Evolutionary conservation across 2,329 filamentous ascomycete genomes (phyloP), one percentile per base, ranked within the genome.

Genomic region (Cytospora piceicola): DNA sequence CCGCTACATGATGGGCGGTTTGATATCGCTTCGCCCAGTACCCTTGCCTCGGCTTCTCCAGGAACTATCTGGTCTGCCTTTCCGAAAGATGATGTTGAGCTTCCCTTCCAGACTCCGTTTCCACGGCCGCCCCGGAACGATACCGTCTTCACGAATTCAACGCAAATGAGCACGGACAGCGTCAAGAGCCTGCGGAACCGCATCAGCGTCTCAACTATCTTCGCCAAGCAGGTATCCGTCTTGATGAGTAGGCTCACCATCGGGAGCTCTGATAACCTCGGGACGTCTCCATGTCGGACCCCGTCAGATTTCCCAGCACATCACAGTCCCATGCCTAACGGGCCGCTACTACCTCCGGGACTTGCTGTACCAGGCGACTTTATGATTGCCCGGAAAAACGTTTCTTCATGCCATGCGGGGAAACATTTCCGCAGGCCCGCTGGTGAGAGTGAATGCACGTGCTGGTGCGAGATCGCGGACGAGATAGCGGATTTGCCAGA

Each of bases 311-410:
- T 63, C 20, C 20, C 59, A 15, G 27, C 39, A 22, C 53, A 36
- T 30, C 60, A 57, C 5, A 36, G 17, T n/a, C 29, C 70, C 74
- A 7, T 79, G 67, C 73, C 17, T 70, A 24, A 42, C 42, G 64
- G 56, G 15, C 66, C 65, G 17, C 57, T 65, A 24, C 65, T 63
- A 7, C 67, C 67, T 29, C 71, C 72, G 17, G 63, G 68, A 7
- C 76, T 76, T 58, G 75, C 79, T 5, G 70, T 86, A 5, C 81
- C 84, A 0, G 82, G 83, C 24, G 83, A 86, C 68, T 83, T 84
- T 46, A 73, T 86, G 8, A 76, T 71, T 36, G 68, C 72, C 8
- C 72, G 76, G 58, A 73, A 61, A 17, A 63, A 71, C 14, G 55
- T 67, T 6, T 30, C 55, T 9, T 39, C 36, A 15, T 67, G 65